Base-by-base conservation (phyloP, 371 early-diverging fungal species). In the Gilbertella persicaria region DNA sequence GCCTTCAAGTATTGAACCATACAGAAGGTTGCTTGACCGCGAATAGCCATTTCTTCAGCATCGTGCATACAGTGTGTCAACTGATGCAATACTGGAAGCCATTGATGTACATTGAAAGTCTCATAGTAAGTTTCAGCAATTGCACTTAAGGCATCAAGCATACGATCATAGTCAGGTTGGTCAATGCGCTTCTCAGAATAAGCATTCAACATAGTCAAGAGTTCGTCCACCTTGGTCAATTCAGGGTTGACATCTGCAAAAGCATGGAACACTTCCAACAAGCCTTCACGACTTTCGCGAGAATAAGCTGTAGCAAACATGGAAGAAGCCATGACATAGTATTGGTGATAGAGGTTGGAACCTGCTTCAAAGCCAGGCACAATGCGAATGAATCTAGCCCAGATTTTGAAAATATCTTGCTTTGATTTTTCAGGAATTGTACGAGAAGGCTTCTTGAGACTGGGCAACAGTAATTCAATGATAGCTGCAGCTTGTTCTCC, bases 51-150 rank as follows among this genome's bases (percentile, higher is more conserved):
- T 68, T 98, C 98, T 41, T 90, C 90, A 5, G 71, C 64, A 49
- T 96, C 91, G 40, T 89, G 88, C 59, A 94, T 81, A 53, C 73
- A 87, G 64, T 79, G 87, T 14, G 92, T 52, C 50, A 94, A 76
- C 62, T 94, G 95, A 63, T 93, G 84, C n/a, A 98, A 71, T 9
- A 98, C 55, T 6, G 99, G 97, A 0, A 89, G 68, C 97, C 98
- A 96, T 53, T 94, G 91, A 19, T 74, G 71, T 20, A 83, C 67
- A 30, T 75, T 78, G 10, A 95, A 75, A 4, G 69, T 56, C 23
- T 55, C 44, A 67, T 87, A 85, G 16, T 86, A 65, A 9, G 82
- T 75, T 48, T 89, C 84, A 37, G 86, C 85, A 50, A 97, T 74
- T 17, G 69, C 54, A 38, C 78, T 83, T 56, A 93, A 88, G 0